These are phyloP conservation scores for Cystofilobasidium macerans DNA, from an alignment of 768 basidiomycete species.

Conservation along the genomic window DNA sequence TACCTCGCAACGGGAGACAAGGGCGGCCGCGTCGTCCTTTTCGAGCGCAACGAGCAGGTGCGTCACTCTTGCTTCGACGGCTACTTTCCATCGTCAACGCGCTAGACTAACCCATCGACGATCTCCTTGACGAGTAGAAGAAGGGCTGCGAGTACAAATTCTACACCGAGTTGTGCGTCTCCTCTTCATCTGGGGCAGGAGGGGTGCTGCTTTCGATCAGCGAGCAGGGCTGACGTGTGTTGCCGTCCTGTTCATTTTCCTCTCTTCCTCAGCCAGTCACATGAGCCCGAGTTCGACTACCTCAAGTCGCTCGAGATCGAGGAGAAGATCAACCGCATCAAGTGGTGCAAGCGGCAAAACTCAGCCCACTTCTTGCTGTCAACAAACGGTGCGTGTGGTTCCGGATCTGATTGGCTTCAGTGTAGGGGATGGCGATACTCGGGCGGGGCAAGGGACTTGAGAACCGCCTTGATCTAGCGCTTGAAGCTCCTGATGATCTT, in stretches of 20 bases:
- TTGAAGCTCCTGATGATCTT: too few relatives aligned
- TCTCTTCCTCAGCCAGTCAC: slow-evolving; percentile 66
- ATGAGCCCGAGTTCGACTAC: slow-evolving; percentile 99
- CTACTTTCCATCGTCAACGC: too few relatives aligned
- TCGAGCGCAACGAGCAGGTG: slow-evolving; percentile 95
- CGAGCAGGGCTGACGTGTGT: background rate
- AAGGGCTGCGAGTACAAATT: slow-evolving; percentile 99
- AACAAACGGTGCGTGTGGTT: slow-evolving; percentile 66
- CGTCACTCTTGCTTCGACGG: slow-evolving; percentile 35
- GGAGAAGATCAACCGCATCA: slow-evolving; percentile 99
- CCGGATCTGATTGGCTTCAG: background rate
- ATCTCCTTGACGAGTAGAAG: slow-evolving; percentile 52
- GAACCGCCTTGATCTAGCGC: too few relatives aligned
- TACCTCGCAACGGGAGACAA: slow-evolving; percentile 99
- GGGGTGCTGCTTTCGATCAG: background rate
- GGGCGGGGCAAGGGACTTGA: too few relatives aligned
- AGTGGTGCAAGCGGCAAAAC: slow-evolving; percentile 98
- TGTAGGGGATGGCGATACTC: too few relatives aligned
- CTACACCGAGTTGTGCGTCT: slow-evolving; percentile 63
- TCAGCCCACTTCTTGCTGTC: slow-evolving; percentile 92
- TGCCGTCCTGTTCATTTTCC: background rate
- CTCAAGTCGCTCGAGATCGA: slow-evolving; percentile 99
- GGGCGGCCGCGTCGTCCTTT: slow-evolving; percentile 94
- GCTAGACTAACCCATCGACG: too few relatives aligned
- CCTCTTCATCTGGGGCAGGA: background rate